A percentile compares a stretch with the other conserved stretches of the same genome.
Evolutionary conservation across 352 stramenopile species (phyloP).

Genomic region (Blastocystis hominis): DNA sequence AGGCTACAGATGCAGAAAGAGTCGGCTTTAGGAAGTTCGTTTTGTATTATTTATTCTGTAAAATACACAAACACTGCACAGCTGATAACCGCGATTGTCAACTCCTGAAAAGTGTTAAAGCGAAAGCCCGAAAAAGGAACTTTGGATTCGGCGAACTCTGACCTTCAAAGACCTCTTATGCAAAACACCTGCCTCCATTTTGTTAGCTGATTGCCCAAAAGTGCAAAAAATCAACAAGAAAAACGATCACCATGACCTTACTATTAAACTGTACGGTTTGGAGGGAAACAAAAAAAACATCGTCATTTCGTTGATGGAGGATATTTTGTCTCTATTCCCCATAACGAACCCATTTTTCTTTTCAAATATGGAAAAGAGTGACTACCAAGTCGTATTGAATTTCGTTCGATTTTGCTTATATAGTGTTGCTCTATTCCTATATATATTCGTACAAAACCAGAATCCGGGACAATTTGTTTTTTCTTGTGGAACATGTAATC

Average conservation of each 20-base stretch:
- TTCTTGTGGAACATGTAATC: background rate
- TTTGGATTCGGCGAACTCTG: too few relatives aligned
- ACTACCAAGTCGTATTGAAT: background rate
- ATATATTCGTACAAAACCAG: background rate
- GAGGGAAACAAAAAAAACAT: too few relatives aligned
- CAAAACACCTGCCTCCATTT: too few relatives aligned
- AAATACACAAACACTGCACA: background rate
- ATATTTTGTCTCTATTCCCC: conserved; percentile 9
- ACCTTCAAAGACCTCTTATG: too few relatives aligned
- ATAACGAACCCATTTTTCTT: background rate
- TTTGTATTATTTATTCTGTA: background rate
- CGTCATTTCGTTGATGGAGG: background rate
- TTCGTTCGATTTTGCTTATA: background rate
- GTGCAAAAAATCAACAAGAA: too few relatives aligned
- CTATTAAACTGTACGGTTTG: too few relatives aligned
- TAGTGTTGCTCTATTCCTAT: background rate
- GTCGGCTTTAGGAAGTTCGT: conserved; percentile 1
- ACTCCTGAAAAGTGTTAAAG: background rate
- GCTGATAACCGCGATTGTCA: background rate
- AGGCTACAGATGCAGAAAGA: conserved; percentile 5
- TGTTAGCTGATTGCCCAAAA: too few relatives aligned
- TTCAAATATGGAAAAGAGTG: background rate
- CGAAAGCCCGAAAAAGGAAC: too few relatives aligned
- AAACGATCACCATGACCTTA: too few relatives aligned
- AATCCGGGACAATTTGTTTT: background rate